Evolutionary conservation across 192 early-diverging fungal species (phyloP).

Genomic region (Entomortierella beljakovae): DNA sequence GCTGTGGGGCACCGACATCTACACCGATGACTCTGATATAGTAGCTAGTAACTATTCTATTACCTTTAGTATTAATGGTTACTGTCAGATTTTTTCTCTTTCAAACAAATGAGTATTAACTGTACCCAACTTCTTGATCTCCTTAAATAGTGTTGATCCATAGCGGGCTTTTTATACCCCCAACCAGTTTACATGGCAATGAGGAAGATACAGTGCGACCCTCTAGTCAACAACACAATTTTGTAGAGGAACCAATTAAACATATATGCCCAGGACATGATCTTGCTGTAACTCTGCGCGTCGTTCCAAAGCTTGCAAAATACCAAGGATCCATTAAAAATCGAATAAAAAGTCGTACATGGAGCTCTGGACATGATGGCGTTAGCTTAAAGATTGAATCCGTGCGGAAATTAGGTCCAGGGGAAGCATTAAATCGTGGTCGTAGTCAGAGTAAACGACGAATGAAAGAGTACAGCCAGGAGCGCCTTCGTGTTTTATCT

Average conservation of each 20-base stretch:
- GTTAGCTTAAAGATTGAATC: slow-evolving; percentile 74
- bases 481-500: slow-evolving; percentile 50
- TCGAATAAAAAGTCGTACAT: slow-evolving; percentile 69
- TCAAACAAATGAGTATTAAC: not conserved
- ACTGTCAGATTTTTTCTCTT: too few species aligned
- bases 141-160: slow-evolving; percentile 62
- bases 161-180: slow-evolving; percentile 45
- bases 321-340: slow-evolving; percentile 76
- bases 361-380: slow-evolving; percentile 81
- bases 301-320: slow-evolving; percentile 74
- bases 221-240: slow-evolving; percentile 32
- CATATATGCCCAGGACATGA: slow-evolving; percentile 68
- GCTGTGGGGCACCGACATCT: slow-evolving; percentile 88
- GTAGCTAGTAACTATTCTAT: slow-evolving; percentile 72
- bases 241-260: slow-evolving; percentile 22
- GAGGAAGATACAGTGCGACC: slow-evolving; percentile 30
- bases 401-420: slow-evolving; percentile 64
- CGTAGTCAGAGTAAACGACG: slow-evolving; percentile 58
- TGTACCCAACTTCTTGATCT: not conserved
- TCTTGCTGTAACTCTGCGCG: slow-evolving; percentile 72
- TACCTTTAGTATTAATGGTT: not conserved
- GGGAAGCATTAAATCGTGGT: slow-evolving; percentile 54
- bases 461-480: slow-evolving; percentile 36
- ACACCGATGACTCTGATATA: slow-evolving; percentile 87
- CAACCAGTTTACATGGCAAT: slow-evolving; percentile 8